Conservation (phyloP, 148 eudicot species). For the Silene conica region DNA sequence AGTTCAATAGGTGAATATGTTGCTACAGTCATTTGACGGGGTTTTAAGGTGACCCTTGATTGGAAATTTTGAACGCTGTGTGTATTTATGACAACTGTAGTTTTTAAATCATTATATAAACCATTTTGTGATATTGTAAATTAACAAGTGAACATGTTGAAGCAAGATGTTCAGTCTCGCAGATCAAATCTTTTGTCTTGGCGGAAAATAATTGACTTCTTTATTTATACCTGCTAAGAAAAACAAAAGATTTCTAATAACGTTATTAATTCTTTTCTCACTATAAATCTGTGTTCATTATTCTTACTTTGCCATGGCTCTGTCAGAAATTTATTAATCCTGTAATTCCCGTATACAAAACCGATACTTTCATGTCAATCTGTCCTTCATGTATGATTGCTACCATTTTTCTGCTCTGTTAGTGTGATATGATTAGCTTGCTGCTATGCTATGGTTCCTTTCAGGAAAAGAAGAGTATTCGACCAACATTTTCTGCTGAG, state of each 20-base stretch:
- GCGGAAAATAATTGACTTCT: not conserved
- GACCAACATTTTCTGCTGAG: constrained; percentile 96
- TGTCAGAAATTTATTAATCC: not conserved
- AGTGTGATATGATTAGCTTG: constrained; percentile 6
- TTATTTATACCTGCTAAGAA: not conserved
- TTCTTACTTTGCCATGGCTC: not conserved
- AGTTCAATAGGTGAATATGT: not conserved
- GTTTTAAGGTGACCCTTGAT: not conserved
- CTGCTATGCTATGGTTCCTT: constrained; percentile 23
- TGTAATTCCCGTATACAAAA: not conserved
- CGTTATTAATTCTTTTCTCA: not conserved
- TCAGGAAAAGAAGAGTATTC: constrained; percentile 91
- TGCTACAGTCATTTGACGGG: not conserved
- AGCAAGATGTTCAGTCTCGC: not conserved
- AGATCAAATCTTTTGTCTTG: not conserved
- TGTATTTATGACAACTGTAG: not conserved
- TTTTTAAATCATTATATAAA: not conserved
- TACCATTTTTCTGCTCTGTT: not conserved
- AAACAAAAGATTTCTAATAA: not conserved
- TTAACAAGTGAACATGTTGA: not conserved
- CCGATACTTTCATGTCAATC: not conserved
- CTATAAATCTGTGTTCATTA: not conserved
- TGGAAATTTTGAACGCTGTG: not conserved
- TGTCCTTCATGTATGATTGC: not conserved
- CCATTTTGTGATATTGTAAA: not conserved